These are phyloP conservation scores for Beauveria australis DNA, from an alignment of 2,329 filamentous ascomycete genomes.

Conservation along the genomic window DNA sequence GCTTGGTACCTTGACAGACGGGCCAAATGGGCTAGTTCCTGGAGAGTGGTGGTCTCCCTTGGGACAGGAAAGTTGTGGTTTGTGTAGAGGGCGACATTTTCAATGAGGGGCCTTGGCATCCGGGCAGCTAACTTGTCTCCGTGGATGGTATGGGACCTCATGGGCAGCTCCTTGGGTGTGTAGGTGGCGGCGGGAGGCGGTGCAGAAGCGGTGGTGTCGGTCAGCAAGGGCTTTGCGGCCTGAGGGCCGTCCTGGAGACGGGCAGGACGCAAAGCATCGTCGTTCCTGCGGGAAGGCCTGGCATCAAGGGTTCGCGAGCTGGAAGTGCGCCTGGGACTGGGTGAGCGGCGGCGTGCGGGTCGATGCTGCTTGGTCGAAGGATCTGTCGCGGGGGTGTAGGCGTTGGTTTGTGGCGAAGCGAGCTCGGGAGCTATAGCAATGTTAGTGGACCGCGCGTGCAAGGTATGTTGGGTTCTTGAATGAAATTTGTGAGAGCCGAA, in stretches of 20 bases:
- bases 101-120: conserved; percentile 42
- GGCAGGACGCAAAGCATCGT: background rate
- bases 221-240: conserved; percentile 2
- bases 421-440: background rate
- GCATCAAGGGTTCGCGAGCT: background rate
- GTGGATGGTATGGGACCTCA: conserved; percentile 2
- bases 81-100: conserved; percentile 58
- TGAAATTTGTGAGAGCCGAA: background rate
- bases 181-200: background rate
- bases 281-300: background rate
- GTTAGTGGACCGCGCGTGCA: background rate
- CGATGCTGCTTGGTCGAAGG: background rate
- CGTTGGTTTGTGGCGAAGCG: background rate
- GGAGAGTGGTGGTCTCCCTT: conserved; percentile 59
- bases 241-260: conserved; percentile 3
- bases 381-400: background rate
- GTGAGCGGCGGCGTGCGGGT: background rate
- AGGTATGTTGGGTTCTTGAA: background rate
- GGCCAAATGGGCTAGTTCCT: conserved; percentile 71
- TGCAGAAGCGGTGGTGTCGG: conserved; percentile 1
- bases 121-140: conserved; percentile 2
- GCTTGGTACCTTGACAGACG: conserved; percentile 74
- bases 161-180: background rate
- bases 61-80: conserved; percentile 53
- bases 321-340: background rate